Evolutionary conservation across 2,329 filamentous ascomycete species (phyloP).

Genomic region (Ceratocystis ficicola): DNA sequence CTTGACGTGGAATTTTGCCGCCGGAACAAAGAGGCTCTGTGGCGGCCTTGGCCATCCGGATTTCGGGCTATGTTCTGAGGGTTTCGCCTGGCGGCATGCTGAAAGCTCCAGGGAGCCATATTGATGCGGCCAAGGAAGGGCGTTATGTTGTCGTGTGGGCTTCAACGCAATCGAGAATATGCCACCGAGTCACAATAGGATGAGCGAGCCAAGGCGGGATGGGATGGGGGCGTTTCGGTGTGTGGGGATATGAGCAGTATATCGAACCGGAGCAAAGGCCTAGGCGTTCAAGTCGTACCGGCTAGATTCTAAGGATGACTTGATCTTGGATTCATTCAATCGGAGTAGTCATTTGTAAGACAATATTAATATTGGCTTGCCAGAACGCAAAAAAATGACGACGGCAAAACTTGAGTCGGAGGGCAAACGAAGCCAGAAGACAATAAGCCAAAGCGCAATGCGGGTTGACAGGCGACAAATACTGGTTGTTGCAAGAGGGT

Average conservation of each 20-base stretch:
- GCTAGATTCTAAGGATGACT: not conserved
- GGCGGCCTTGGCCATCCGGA: not conserved
- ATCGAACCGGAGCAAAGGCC: not conserved
- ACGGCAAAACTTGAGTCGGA: not conserved
- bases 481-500: not conserved
- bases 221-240: not conserved
- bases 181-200: not conserved
- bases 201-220: not conserved
- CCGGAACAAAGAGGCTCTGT: not conserved
- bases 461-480: not conserved
- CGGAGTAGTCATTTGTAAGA: not conserved
- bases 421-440: not conserved
- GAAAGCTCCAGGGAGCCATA: not conserved
- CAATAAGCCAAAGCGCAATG: not conserved
- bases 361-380: not conserved
- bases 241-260: not conserved
- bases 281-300: not conserved
- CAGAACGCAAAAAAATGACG: not conserved
- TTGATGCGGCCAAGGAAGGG: not conserved
- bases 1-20: not conserved
- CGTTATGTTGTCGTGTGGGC: not conserved
- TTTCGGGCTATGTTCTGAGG: not conserved
- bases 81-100: not conserved
- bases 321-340: not conserved
- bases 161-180: not conserved